Evolutionary conservation across 73 alveolate genomes (phyloP).

Genomic region (Loxodes magnus): DNA sequence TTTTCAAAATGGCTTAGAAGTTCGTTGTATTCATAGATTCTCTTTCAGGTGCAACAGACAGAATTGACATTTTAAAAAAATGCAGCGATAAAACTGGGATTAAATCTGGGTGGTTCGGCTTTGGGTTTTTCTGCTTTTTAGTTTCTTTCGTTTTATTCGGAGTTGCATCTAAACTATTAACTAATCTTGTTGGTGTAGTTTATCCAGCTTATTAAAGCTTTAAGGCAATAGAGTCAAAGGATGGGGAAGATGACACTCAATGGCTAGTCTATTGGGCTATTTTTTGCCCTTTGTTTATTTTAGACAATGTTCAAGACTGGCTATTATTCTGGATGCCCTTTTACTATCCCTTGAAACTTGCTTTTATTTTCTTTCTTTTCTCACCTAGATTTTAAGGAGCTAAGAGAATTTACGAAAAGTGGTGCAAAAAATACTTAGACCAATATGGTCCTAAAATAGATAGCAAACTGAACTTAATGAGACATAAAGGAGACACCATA

Average conservation of each 20-base stretch:
- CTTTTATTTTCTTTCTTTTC: conserved; percentile 58
- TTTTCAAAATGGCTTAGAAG: no score
- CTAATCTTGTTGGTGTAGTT: conserved; percentile 66
- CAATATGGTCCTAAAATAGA: no score
- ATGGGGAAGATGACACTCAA: conserved; percentile 49
- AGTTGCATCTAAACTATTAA: conserved; percentile 43
- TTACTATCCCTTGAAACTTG: conserved; percentile 60
- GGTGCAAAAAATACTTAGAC: no score
- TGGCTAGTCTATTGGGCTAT: conserved; percentile 85
- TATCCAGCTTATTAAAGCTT: conserved; percentile 74
- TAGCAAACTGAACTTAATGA: no score
- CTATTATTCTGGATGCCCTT: conserved; percentile 61
- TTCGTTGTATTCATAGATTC: no score
- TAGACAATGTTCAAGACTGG: conserved; percentile 51
- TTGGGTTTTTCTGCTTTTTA: no score
- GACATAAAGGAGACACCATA: no score
- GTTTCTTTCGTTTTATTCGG: conserved; percentile 58
- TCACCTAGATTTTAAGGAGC: conserved; percentile 65
- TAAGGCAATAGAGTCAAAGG: conserved; percentile 66
- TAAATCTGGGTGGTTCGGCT: no score
- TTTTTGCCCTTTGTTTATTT: conserved; percentile 46
- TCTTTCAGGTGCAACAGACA: no score
- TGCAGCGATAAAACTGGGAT: no score
- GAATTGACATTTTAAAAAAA: no score
- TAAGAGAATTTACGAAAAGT: conserved; percentile 18